phyloP scores from a whole-genome alignment of 345 rosid genomes.

The Gossypium longicalyx region DNA sequence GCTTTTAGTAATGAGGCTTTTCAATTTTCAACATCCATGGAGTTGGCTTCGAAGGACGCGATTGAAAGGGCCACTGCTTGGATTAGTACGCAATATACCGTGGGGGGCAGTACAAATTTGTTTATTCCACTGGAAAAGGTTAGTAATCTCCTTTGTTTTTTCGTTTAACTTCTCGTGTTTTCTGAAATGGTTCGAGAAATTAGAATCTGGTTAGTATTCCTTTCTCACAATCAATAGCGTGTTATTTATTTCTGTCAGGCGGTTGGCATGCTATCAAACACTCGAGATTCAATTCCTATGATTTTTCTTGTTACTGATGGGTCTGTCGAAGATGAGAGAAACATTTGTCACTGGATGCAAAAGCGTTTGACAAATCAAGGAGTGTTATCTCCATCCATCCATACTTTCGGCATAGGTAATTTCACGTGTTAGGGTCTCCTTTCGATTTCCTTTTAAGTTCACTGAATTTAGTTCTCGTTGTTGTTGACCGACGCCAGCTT shows the following conservation, averaged over 20 bases:
- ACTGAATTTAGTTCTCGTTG: neutral
- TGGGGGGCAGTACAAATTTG: slow-evolving; percentile 69
- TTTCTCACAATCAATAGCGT: neutral
- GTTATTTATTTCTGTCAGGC: neutral
- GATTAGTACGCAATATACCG: slow-evolving; percentile 56
- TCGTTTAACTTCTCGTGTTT: neutral
- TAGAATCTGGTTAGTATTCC: neutral
- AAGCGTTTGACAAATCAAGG: neutral
- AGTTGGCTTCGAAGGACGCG: slow-evolving; percentile 52
- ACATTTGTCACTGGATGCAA: neutral
- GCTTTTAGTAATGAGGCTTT: slow-evolving; percentile 69
- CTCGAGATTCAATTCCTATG: neutral
- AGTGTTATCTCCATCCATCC: neutral
- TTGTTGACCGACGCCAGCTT: neutral
- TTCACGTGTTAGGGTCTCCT: neutral
- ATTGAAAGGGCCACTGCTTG: slow-evolving; percentile 64
- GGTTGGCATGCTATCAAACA: neutral
- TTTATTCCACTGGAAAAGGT: slow-evolving; percentile 76
- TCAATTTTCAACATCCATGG: slow-evolving; percentile 66
- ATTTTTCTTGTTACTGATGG: neutral
- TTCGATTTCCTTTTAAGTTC: neutral
- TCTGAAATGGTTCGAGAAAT: neutral
- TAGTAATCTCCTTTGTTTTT: neutral
- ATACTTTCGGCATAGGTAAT: neutral
- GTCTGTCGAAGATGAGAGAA: neutral